These are phyloP conservation scores for Aspergillus sp. DNA, from an alignment of 2,329 filamentous ascomycete genomes.

Conservation along the genomic window DNA sequence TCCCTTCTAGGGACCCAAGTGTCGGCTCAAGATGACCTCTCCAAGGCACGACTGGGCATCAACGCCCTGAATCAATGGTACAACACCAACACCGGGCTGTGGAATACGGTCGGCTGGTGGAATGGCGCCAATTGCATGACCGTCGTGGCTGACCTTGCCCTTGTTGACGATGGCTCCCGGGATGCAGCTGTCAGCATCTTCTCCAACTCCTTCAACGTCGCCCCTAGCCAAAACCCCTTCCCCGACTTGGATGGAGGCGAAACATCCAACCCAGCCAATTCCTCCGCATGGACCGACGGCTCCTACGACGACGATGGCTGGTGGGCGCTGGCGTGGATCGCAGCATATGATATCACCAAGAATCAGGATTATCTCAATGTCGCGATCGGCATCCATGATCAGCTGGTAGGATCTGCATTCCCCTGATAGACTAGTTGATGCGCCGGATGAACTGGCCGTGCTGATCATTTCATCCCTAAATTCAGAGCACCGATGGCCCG, in stretches of 20 bases:
- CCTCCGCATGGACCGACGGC: constrained; percentile 22
- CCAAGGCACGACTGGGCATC: constrained; percentile 21
- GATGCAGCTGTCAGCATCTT: constrained; percentile 36
- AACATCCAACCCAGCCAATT: constrained; percentile 11
- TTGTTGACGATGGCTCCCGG: constrained; percentile 22
- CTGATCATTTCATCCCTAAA: too few relatives aligned
- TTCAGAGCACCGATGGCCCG: too few relatives aligned
- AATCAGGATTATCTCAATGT: constrained; percentile 42
- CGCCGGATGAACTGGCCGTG: too few relatives aligned
- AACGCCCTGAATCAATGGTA: constrained; percentile 58
- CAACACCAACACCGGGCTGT: constrained; percentile 55
- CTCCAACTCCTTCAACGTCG: constrained; percentile 36
- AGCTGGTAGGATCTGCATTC: constrained; percentile 27
- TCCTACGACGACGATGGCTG: constrained; percentile 51
- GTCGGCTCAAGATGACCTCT: too few relatives aligned
- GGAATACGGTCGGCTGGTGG: constrained; percentile 67
- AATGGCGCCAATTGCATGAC: constrained; percentile 66
- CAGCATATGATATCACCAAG: constrained; percentile 49
- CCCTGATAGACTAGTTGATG: too few relatives aligned
- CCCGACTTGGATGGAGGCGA: constrained; percentile 3
- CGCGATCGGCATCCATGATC: constrained; percentile 47
- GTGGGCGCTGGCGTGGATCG: constrained; percentile 53
- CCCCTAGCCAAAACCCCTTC: constrained; percentile 12
- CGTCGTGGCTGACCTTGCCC: constrained; percentile 52
- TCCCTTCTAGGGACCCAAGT: too few relatives aligned